These are phyloP conservation scores for Quercus berberidifolia DNA, from an alignment of 306 rosid genomes.

Conservation along the genomic window DNA sequence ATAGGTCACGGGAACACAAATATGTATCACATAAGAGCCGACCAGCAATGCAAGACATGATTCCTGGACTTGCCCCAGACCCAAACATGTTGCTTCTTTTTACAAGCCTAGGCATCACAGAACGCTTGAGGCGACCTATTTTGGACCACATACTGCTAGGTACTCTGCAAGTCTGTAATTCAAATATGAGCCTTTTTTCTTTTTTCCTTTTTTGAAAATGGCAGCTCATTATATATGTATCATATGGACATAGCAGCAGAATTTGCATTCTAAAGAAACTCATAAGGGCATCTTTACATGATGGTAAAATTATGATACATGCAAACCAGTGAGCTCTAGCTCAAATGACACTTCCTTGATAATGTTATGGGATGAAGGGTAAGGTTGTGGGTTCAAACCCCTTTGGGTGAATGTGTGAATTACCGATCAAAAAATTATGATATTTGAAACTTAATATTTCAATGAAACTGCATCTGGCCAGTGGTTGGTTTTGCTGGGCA, in stretches of 20 bases:
- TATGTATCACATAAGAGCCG: slow-evolving; percentile 92
- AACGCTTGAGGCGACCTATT: slow-evolving; percentile 86
- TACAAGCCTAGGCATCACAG: slow-evolving; percentile 81
- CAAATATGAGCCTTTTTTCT: background rate
- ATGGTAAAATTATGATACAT: background rate
- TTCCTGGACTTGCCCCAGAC: slow-evolving; percentile 88
- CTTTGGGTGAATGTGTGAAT: too few species aligned
- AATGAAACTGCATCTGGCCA: slow-evolving; percentile 9
- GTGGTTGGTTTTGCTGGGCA: background rate
- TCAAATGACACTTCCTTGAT: too few species aligned
- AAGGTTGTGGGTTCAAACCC: too few species aligned
- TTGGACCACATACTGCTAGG: slow-evolving; percentile 88
- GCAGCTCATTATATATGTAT: slow-evolving; percentile 11
- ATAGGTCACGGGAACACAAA: slow-evolving; percentile 83
- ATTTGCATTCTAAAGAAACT: background rate
- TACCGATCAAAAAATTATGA: background rate
- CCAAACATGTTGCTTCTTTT: slow-evolving; percentile 67
- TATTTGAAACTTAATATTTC: background rate
- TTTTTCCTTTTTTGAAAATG: slow-evolving; percentile 2
- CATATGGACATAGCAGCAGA: background rate
- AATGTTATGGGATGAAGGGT: too few species aligned
- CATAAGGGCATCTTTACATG: background rate
- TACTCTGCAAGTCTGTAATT: slow-evolving; percentile 66
- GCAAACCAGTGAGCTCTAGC: too few species aligned
- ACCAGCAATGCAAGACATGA: slow-evolving; percentile 92